A percentile compares a stretch with the other conserved stretches of the same genome.
Evolutionary conservation across 345 rosid genomes (phyloP).

Genomic region (Pugionium cornutum): DNA sequence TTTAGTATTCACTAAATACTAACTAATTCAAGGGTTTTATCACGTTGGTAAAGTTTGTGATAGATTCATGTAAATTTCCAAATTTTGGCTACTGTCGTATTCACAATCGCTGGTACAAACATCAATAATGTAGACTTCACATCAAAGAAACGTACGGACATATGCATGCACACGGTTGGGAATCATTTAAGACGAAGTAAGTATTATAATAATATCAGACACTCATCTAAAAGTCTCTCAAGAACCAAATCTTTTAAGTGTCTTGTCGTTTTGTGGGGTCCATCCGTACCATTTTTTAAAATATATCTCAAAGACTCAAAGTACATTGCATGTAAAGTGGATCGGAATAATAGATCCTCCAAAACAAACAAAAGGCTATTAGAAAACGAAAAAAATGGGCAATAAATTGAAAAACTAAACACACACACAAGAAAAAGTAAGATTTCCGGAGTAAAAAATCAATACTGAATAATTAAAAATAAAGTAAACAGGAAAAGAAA

Average conservation of each 20-base stretch:
- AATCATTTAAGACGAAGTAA: slow-evolving; percentile 31
- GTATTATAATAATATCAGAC: slow-evolving; percentile 8
- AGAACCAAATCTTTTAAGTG: slow-evolving; percentile 32
- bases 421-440: slow-evolving; percentile 9
- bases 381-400: background rate
- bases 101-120: slow-evolving; percentile 20
- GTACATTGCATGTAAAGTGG: slow-evolving; percentile 39
- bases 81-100: background rate
- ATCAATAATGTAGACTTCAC: slow-evolving; percentile 35
- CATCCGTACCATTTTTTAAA: slow-evolving; percentile 35
- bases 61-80: background rate
- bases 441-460: slow-evolving; percentile 25
- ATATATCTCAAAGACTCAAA: slow-evolving; percentile 30
- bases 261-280: slow-evolving; percentile 35
- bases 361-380: slow-evolving; percentile 21
- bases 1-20: background rate
- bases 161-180: slow-evolving; percentile 46
- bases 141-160: slow-evolving; percentile 34
- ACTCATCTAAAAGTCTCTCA: slow-evolving; percentile 25
- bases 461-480: slow-evolving; percentile 23
- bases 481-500: background rate
- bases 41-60: slow-evolving; percentile 8
- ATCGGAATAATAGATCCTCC: slow-evolving; percentile 32
- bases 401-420: background rate
- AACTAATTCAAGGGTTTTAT: background rate